Evolutionary conservation across 192 early-diverging fungal genomes (phyloP).

Genomic region (Dissophora globulifera): DNA sequence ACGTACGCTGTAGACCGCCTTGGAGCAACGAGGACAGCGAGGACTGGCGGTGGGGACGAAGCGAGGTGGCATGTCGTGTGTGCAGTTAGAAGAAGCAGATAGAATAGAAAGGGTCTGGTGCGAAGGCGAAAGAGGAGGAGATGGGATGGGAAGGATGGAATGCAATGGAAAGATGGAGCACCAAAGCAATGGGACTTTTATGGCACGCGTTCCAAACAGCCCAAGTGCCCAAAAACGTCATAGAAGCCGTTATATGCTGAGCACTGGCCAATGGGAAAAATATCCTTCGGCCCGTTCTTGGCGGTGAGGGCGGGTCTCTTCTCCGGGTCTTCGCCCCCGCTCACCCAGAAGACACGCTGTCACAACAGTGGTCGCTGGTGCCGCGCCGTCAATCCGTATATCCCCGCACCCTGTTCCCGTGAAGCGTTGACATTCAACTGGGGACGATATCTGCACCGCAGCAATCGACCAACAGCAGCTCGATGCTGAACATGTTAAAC

Average conservation of each 20-base stretch:
- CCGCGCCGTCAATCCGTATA: no score
- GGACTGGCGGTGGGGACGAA: conserved; percentile 56
- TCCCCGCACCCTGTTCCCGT: no score
- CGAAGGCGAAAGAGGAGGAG: conserved; percentile 40
- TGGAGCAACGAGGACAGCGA: conserved; percentile 61
- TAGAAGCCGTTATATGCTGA: not conserved
- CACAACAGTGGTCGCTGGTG: no score
- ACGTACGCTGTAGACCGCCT: conserved; percentile 65
- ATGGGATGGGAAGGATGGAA: conserved; percentile 52
- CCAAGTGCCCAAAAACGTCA: not conserved
- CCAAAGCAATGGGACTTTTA: not conserved
- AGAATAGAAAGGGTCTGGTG: no score
- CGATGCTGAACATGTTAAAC: no score
- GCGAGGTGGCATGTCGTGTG: conserved; percentile 63
- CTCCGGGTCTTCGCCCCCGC: no score
- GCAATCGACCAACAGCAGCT: no score
- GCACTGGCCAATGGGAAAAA: not conserved
- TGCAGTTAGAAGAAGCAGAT: no score
- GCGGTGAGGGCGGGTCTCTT: not conserved
- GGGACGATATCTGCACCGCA: no score
- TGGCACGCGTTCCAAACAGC: not conserved
- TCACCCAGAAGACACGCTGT: no score
- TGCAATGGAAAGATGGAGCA: not conserved
- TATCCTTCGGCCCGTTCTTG: not conserved
- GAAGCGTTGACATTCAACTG: no score